Conservation (phyloP, 768 basidiomycete genomes). For the Arthromyces matolae region DNA sequence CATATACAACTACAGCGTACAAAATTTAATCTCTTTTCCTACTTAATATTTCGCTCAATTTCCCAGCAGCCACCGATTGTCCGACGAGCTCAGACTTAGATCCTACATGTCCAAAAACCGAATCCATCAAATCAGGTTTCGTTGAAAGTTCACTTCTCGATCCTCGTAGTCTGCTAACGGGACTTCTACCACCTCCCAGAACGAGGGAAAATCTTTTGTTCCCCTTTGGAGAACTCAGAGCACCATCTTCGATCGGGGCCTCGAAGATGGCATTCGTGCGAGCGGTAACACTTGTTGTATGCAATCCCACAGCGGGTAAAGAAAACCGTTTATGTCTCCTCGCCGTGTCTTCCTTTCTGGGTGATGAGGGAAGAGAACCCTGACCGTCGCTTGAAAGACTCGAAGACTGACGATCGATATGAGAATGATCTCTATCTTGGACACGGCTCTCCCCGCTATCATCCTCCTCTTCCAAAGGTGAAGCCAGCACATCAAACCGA, state of each 20-base stretch:
- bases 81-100: slow-evolving; percentile 27
- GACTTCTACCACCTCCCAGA: slow-evolving; percentile 34
- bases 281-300: slow-evolving; percentile 67
- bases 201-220: slow-evolving; percentile 54
- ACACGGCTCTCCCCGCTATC: slow-evolving; percentile 2
- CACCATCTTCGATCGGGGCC: slow-evolving; percentile 16
- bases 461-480: slow-evolving; percentile 15
- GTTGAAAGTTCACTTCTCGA: slow-evolving; percentile 32
- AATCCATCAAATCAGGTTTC: slow-evolving; percentile 19
- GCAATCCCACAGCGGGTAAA: slow-evolving; percentile 71
- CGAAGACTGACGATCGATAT: neutral
- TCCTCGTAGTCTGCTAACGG: slow-evolving; percentile 3
- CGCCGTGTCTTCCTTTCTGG: slow-evolving; percentile 55
- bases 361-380: slow-evolving; percentile 24
- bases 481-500: slow-evolving; percentile 13
- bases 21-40: slow-evolving; percentile 26
- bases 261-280: slow-evolving; percentile 32
- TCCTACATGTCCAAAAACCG: slow-evolving; percentile 12
- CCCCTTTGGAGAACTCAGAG: slow-evolving; percentile 28
- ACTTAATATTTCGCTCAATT: slow-evolving; percentile 52
- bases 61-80: slow-evolving; percentile 49
- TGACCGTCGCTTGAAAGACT: slow-evolving; percentile 6
- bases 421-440: neutral
- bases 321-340: slow-evolving; percentile 67
- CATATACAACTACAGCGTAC: too few species aligned